Base-by-base conservation (phyloP, 108 stramenopile genomes). In the Parmales sp. region DNA sequence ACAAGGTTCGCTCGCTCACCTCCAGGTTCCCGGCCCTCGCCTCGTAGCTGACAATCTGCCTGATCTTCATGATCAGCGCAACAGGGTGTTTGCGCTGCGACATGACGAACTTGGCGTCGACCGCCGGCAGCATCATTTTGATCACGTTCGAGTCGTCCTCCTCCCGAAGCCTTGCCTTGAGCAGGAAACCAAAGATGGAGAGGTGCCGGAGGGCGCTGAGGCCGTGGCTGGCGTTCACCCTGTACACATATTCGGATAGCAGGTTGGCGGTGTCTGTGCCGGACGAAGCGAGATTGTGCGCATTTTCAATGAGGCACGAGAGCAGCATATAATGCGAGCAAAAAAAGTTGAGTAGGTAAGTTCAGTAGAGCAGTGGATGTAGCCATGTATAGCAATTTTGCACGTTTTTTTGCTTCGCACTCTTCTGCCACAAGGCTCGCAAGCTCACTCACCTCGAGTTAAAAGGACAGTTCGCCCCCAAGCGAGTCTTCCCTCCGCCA, bases 181-280 rank as follows among this genome's bases (percentile, higher is more conserved):
- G 67, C 5, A 69, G n/a, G 82, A 82, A 86, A 2, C 76, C 76
- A 77, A 83, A 80, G 23, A 81, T 20, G 20, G 76, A 49, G 37
- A 81, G 65, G 64, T 83, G 82, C 11, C 85, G 78, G 18, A 70
- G 22, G 46, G 46, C 46, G 22, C 3, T 48, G 46, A 48, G 46
- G 46, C 7, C 46, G 46, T 48, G 63, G 22, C 75, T 71, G 25
- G 48, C 43, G 39, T 86, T 86, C 16, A 86, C 49, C 3, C 68
- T 22, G 81, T 81, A 86, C 2, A 72, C 72, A 76, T 80, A 82
- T 11, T 76, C 25, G n/a, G 75, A 48, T 16, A 81, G 63, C 41
- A 82, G 81, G 11, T 81, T 74, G 11, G 72, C 76, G 45, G 25
- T 26, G 16, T 51, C 18, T 38, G 37, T 39, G 9, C 31, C 65